Evolutionary conservation across 371 early-diverging fungal genomes (phyloP).

Genomic region (Mucor circinelloides): DNA sequence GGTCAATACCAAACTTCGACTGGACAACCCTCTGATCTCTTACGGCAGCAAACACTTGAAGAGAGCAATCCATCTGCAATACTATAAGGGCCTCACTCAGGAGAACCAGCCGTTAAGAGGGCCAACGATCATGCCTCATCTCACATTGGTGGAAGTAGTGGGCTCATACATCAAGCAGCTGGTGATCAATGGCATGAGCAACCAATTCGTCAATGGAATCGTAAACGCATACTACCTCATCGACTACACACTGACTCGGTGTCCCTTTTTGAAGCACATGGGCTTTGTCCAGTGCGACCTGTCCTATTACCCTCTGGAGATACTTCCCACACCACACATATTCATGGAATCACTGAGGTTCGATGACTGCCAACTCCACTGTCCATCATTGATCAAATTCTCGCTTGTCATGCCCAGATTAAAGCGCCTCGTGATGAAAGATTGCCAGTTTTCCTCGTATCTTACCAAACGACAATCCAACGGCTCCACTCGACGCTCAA

Average conservation of each 20-base stretch:
- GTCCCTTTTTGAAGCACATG: not conserved
- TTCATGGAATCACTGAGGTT: not conserved
- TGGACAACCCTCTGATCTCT: not conserved
- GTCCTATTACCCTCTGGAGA: not conserved
- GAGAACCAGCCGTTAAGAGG: not conserved
- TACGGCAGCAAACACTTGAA: not conserved
- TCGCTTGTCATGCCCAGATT: not conserved
- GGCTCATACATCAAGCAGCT: not conserved
- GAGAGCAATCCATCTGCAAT: not conserved
- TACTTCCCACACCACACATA: not conserved
- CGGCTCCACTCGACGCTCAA: not conserved
- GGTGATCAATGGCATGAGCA: not conserved
- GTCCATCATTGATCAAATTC: not conserved
- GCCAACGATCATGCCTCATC: not conserved
- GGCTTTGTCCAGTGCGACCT: not conserved
- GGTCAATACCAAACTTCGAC: not conserved
- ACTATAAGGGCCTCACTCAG: not conserved
- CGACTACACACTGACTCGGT: not conserved
- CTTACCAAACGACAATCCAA: not conserved
- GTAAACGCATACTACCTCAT: not conserved
- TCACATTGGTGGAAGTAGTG: not conserved
- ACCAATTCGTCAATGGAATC: not conserved
- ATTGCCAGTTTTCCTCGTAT: not conserved
- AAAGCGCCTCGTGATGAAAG: not conserved
- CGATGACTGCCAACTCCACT: not conserved